Evolutionary conservation across 2,329 filamentous ascomycete species (phyloP), one percentile per base, ranked within the genome.

Genomic region (Trichoderma atroviride): DNA sequence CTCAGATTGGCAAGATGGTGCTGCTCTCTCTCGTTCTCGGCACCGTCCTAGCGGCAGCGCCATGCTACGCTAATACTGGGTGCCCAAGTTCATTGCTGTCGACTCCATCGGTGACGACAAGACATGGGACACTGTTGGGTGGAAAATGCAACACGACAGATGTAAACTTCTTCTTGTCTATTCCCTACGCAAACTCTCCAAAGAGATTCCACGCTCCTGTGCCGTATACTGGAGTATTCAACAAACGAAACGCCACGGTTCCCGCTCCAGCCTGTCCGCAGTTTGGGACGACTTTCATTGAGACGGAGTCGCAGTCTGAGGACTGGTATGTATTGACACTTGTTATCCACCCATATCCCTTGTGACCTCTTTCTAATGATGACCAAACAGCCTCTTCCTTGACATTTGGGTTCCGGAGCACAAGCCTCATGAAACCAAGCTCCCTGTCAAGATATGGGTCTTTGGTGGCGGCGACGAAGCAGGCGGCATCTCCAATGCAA

Each of bases 371-470:
- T 1, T 50, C 40, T 62, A 22, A 52, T 13, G 1, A 24, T 52
- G 16, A 52, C 19, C 7, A 22, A 24, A 50, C 10, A 50, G 47
- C 47, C 47, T 50, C 47, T 50, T 50, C 11, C 47, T 50, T 50
- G 47, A 24, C 47, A 50, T 50, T 11, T 74, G 70, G 14, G 67
- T 70, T 2, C 72, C 72, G 14, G 50, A 58, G 13, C 13, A 63
- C 27, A 67, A 65, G 4, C 33, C 67, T 5, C 11, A 33, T 3
- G 35, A 43, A 14, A 69, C 71, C 3, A 43, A 57, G 11, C 61
- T 72, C 7, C 73, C 70, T 19, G 71, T 74, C 67, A 74, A 74
- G 24, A 70, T 74, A n/a, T 73, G 68, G 64, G 43, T 68, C 3
- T 69, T 73, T 55, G 73, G 71, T 14, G 73, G 73, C 16, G 58